A percentile compares a stretch with the other conserved stretches of the same genome.
These are phyloP conservation scores for Cordyceps cicadae DNA, from an alignment of 2,329 filamentous ascomycete species.

Conservation along the genomic window DNA sequence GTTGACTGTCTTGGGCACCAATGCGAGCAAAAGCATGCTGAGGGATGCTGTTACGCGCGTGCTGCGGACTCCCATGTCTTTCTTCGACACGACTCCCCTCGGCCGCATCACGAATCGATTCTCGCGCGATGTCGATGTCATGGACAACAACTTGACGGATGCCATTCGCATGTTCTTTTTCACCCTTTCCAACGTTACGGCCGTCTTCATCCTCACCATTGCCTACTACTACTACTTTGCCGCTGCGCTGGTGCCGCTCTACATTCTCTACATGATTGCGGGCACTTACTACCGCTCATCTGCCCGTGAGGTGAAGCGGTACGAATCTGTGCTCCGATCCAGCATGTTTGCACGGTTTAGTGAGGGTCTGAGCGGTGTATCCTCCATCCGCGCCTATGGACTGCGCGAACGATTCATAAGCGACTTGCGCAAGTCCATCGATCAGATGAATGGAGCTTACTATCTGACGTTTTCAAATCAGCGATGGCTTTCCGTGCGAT, in stretches of 20 bases:
- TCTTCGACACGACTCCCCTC: slow-evolving; percentile 94
- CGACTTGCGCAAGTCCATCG: slow-evolving; percentile 64
- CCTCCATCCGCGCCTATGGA: slow-evolving; percentile 85
- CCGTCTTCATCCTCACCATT: slow-evolving; percentile 84
- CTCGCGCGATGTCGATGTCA: slow-evolving; percentile 88
- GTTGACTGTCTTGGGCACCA: slow-evolving; percentile 72
- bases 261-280: slow-evolving; percentile 70
- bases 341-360: slow-evolving; percentile 84
- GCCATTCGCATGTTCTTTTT: slow-evolving; percentile 89
- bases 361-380: slow-evolving; percentile 75
- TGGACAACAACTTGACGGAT: slow-evolving; percentile 89
- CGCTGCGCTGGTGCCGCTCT: slow-evolving; percentile 54
- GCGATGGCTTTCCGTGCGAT: slow-evolving; percentile 78
- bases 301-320: slow-evolving; percentile 87
- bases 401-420: slow-evolving; percentile 65
- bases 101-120: slow-evolving; percentile 96
- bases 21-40: slow-evolving; percentile 73
- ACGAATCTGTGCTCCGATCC: slow-evolving; percentile 82
- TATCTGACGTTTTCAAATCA: slow-evolving; percentile 95
- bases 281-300: slow-evolving; percentile 85
- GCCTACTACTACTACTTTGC: slow-evolving; percentile 90
- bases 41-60: slow-evolving; percentile 71
- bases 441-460: slow-evolving; percentile 90
- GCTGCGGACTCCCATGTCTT: slow-evolving; percentile 68
- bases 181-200: slow-evolving; percentile 71